Base-by-base conservation (phyloP, 2,329 filamentous ascomycete species). In the Colletotrichum theobromicola region DNA sequence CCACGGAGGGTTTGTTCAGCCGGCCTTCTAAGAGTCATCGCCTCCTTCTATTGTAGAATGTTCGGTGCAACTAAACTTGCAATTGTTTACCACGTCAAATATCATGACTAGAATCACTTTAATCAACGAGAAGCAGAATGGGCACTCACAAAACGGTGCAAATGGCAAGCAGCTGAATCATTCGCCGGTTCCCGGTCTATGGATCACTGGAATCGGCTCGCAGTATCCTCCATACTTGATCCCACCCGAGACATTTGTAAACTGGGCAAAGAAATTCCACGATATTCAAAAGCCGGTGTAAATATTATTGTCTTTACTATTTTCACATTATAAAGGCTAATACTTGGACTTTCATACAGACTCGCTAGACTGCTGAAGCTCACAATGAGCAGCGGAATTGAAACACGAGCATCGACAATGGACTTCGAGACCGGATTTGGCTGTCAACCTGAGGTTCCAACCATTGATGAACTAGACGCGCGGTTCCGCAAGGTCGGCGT, bases 401-500 rank as follows among this genome's bases (percentile, higher is more conserved):
- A 60, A 8, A 60, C 61, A 16, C 68, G 68, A 24, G 61, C 61
- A 53, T 66, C 32, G 5, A 60, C 60, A 7, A 53, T 34, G 46
- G 53, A 58, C n/a, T 50, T 70, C 34, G 68, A 70, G 1, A 57
- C 68, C 16, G 68, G 68, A 0, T 70, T 70, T 50, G 60, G 68
- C 18, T 70, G 68, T 21, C 68, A 70, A 16, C 5, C 32, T 7
- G 58, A 70, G 5, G 18, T 58, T 5, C 77, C 77, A n/a, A 77
- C 69, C 42, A 66, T 82, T 55, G 72, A 79, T 3, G 78, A 81
- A 15, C 74, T 83, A 4, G 81, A 81, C 4, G 66, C 70, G 1
- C 64, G 77, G 1, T 84, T 82, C 53, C 80, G 79, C 7, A 77
- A 77, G 16, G 71, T 75, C 7, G 83, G 82, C 3, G 80, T 83